Evolutionary conservation across 345 rosid species (phyloP), one percentile per base, ranked within the genome.

Genomic region (Cochlearia excelsa): DNA sequence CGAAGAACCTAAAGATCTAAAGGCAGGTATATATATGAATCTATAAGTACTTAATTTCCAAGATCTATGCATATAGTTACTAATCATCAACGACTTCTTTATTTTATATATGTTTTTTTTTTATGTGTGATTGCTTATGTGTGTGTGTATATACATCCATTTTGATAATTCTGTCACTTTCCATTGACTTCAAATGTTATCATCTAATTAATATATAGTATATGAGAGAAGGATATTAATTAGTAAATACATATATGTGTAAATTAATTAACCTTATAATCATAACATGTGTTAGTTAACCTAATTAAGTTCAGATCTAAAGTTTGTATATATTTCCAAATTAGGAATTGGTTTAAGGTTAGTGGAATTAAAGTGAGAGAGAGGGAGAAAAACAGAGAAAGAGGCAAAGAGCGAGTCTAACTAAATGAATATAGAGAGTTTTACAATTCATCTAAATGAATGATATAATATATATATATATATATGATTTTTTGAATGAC

Each of bases 1-100:
- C 58, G 59, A 66, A 54, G 35, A 59, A 65, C 56, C 45, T 58
- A 52, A 56, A 63, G 70, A 65, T 66, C 52, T 66, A 52, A 71
- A 71, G 59, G 48, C 67, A 65, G 71, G 70, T 63, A 65, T 44
- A 16, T 52, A 45, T 41, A 40, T 33, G 27, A 16, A 16, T 64
- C 33, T 63, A 26, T 40, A 51, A 57, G 16, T 47, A 23, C 38
- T 46, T 51, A 58, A 38, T 30, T 40, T 62, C 45, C 30, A 58
- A 35, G 51, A 59, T 33, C 28, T 51, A 45, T 57, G 52, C 58
- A 51, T 39, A 35, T 3, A 3, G 4, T 50, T n/a, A 38, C 50
- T 59, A 34, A 34, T 48, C 8, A 49, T 29, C 45, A 31, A 47
- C 53, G n/a, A n/a, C 26, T 34, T 49, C 43, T 43, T 23, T 49